A percentile compares a stretch with the other conserved stretches of the same genome.
phyloP scores from a whole-genome alignment of 1,139 yeast genomes.

The Blastobotrys elegans region DNA sequence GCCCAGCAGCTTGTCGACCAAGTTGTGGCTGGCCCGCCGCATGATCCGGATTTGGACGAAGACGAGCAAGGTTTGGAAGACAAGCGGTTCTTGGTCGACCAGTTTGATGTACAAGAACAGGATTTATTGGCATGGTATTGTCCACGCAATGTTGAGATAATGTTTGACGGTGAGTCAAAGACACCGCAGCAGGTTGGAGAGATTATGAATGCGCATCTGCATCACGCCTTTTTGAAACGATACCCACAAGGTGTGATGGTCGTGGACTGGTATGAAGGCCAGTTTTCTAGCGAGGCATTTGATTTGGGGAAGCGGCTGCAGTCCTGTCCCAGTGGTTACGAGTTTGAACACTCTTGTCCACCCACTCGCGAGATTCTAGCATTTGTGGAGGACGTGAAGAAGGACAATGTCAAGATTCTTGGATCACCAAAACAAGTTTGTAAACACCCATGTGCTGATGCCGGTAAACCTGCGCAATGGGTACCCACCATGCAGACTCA shows the following conservation, averaged over 20 bases:
- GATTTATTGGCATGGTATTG: constrained; percentile 26
- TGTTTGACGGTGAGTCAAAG: constrained; percentile 16
- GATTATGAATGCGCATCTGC: constrained; percentile 28
- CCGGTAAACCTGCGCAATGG: constrained; percentile 5
- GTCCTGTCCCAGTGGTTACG: constrained; percentile 22
- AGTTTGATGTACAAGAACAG: constrained; percentile 20
- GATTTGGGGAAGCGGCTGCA: constrained; percentile 24
- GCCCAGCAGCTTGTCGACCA: neutral
- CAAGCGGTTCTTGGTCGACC: neutral
- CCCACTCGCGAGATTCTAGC: constrained; percentile 17
- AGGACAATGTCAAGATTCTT: constrained; percentile 3
- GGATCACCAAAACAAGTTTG: constrained; percentile 13
- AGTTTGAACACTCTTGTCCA: constrained; percentile 19
- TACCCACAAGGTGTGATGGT: constrained; percentile 24
- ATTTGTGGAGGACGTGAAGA: constrained; percentile 5
- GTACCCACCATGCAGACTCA: constrained; percentile 11
- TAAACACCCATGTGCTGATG: constrained; percentile 16
- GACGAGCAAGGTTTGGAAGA: neutral
- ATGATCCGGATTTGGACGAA: neutral
- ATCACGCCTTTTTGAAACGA: constrained; percentile 24
- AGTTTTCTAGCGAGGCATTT: constrained; percentile 23
- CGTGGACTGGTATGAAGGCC: constrained; percentile 22
- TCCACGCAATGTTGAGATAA: constrained; percentile 17
- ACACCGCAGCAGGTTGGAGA: constrained; percentile 18
- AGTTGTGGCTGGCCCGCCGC: neutral